Base-by-base conservation (phyloP, 352 stramenopile genomes). In the Phytophthora hibernalis region DNA sequence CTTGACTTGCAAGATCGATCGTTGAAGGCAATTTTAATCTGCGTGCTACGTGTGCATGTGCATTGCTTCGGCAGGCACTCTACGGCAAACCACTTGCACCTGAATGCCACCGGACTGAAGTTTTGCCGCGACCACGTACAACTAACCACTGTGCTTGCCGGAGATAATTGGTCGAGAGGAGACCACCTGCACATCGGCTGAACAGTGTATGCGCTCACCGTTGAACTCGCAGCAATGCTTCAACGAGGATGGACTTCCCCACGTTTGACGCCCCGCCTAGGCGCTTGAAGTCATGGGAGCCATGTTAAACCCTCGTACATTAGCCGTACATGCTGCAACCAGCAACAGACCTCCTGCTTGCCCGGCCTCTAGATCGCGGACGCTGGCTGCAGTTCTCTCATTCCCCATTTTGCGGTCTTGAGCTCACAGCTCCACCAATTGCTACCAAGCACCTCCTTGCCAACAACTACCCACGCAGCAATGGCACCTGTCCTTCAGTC, bases 191-290 rank as follows among this genome's bases (percentile, higher is more conserved):
- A 7, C 49, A 45, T 44, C 49, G 13, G 28, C 50, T 22, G 33
- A 57, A 33, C 33, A 42, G 6, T 24, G 18, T 13, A 24, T 26
- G 42, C 20, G n/a, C 42, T 48, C 42, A 30, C 31, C 49, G 38
- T 65, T 66, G 56, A 66, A 68, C 18, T 43, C 24, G 30, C 30
- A 16, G 10, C 18, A 63, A 61, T 30, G 42, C 57, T 68, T 68
- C 65, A 68, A 72, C 51, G 65, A 68, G 28, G 65, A 72, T 72
- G 65, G 65, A 72, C 57, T 68, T 60, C 65, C 49, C 38, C 50
- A 33, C 57, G 21, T 54, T 57, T 67, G 33, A 62, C 56, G 63
- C 43, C 55, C 63, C 50, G 64, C 56, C 52, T 53, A 64, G 60
- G 60, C 48, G 49, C 26, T 61, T 66, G 35, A 56, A 56, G 58